phyloP scores from a whole-genome alignment of 2,329 filamentous ascomycete species.

The Cercospora sp. region DNA sequence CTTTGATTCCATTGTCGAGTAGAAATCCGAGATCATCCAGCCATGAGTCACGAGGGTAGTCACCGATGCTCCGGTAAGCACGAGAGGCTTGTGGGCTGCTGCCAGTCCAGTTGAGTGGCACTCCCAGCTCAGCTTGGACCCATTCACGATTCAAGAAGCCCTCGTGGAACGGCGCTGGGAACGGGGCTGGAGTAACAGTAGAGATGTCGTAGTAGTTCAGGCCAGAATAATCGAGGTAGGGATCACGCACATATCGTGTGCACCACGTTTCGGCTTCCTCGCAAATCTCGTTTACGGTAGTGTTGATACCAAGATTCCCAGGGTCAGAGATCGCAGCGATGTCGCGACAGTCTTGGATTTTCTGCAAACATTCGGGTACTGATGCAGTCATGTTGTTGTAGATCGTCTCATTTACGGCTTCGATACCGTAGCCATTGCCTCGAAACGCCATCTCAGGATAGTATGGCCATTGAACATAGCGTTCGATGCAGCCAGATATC shows the following conservation, averaged over 20 bases:
- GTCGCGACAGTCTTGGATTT: slow-evolving; percentile 53
- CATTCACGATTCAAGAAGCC: slow-evolving; percentile 50
- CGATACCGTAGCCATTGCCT: slow-evolving; percentile 59
- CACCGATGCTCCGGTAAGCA: slow-evolving; percentile 23
- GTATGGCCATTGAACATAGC: slow-evolving; percentile 49
- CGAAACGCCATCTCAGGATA: slow-evolving; percentile 53
- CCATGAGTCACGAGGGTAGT: slow-evolving; percentile 23
- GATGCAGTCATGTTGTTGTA: slow-evolving; percentile 50
- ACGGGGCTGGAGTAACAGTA: slow-evolving; percentile 42
- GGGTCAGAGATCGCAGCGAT: slow-evolving; percentile 53
- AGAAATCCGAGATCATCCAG: slow-evolving; percentile 31
- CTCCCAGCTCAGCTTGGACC: slow-evolving; percentile 51
- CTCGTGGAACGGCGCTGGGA: slow-evolving; percentile 14
- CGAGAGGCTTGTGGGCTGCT: slow-evolving; percentile 1
- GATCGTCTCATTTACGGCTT: slow-evolving; percentile 51
- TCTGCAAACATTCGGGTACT: slow-evolving; percentile 53
- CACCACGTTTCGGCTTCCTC: slow-evolving; percentile 42
- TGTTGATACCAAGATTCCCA: slow-evolving; percentile 45
- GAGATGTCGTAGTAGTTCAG: slow-evolving; percentile 60
- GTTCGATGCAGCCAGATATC: slow-evolving; percentile 56
- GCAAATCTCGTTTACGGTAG: slow-evolving; percentile 46
- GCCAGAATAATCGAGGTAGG: slow-evolving; percentile 44
- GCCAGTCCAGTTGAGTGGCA: slow-evolving; percentile 48
- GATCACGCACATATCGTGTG: slow-evolving; percentile 46
- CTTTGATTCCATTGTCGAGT: slow-evolving; percentile 28